Percentiles rank a stretch among this genome's conserved stretches.
phyloP scores from a whole-genome alignment of 1,284 basidiomycete genomes.

The Ganoderma sinense region DNA sequence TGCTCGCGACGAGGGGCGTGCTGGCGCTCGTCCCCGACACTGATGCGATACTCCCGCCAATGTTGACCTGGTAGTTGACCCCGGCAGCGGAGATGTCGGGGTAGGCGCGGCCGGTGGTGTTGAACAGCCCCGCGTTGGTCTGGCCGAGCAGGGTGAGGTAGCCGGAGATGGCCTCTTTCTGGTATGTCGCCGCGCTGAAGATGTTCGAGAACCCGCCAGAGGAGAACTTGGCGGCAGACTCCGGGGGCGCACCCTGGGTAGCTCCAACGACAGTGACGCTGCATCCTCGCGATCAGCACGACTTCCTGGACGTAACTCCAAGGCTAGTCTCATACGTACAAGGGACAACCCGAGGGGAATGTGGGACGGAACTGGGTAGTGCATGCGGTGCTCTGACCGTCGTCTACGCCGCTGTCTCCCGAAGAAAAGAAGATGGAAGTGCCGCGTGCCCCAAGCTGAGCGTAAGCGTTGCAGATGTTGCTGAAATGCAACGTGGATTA shows the following conservation, averaged over 20 bases:
- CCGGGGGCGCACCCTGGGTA: slow-evolving; percentile 52
- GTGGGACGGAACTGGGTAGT: slow-evolving; percentile 60
- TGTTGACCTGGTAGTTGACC: slow-evolving; percentile 60
- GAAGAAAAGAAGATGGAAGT: slow-evolving; percentile 67
- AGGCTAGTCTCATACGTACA: slow-evolving; percentile 23
- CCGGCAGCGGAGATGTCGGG: slow-evolving; percentile 36
- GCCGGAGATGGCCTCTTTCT: slow-evolving; percentile 42
- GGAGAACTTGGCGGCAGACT: slow-evolving; percentile 35
- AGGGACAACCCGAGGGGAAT: slow-evolving; percentile 61
- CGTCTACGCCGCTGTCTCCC: slow-evolving; percentile 73
- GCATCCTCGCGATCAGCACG: not conserved
- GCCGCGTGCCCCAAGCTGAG: slow-evolving; percentile 69
- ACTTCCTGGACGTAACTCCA: not conserved
- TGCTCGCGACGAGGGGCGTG: slow-evolving; percentile 64
- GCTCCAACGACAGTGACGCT: slow-evolving; percentile 68
- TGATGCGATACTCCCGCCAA: slow-evolving; percentile 50
- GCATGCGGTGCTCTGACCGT: slow-evolving; percentile 58
- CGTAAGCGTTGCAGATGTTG: slow-evolving; percentile 62
- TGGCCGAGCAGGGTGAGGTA: slow-evolving; percentile 40
- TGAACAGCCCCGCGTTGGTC: slow-evolving; percentile 48
- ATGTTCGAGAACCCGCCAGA: slow-evolving; percentile 71
- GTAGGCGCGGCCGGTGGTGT: slow-evolving; percentile 35
- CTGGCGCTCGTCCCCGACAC: slow-evolving; percentile 68
- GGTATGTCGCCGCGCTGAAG: slow-evolving; percentile 49
- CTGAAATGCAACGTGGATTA: slow-evolving; percentile 26